phyloP scores from a whole-genome alignment of 805 yeast genomes.

The Spathaspora arborariae region DNA sequence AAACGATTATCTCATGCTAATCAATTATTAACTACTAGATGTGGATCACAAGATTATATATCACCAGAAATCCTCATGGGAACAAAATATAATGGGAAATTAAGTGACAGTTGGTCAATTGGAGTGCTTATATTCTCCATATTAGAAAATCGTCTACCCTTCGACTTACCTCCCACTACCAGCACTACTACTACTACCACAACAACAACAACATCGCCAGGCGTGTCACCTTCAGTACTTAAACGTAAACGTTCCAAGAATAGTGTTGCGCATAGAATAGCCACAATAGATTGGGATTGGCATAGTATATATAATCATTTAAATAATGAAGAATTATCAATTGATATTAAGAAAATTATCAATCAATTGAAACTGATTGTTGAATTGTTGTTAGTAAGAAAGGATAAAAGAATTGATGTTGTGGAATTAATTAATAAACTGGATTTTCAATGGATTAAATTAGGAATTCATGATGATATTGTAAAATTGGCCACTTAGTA shows the following conservation, averaged over 20 bases:
- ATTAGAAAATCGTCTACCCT: constrained; percentile 84
- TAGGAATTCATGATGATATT: constrained; percentile 13
- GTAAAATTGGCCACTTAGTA: neutral
- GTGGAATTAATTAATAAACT: constrained; percentile 13
- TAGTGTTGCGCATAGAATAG: constrained; percentile 82
- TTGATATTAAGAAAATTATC: constrained; percentile 16
- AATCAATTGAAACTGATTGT: constrained; percentile 24
- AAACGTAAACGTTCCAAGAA: constrained; percentile 42
- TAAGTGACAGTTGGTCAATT: constrained; percentile 91
- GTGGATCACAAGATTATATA: constrained; percentile 96
- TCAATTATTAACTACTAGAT: constrained; percentile 75
- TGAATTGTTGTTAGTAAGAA: constrained; percentile 33
- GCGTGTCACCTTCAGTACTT: constrained; percentile 38
- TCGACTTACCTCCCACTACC: constrained; percentile 89
- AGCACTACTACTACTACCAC: too few species aligned
- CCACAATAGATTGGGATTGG: constrained; percentile 93
- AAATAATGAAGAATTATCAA: constrained; percentile 7
- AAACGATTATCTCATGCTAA: constrained; percentile 57
- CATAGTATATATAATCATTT: constrained; percentile 29
- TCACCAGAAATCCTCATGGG: constrained; percentile 94
- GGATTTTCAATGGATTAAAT: constrained; percentile 24
- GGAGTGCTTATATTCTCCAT: constrained; percentile 88
- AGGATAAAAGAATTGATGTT: constrained; percentile 28
- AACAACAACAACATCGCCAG: constrained; percentile 19
- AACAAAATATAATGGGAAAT: constrained; percentile 82